Base-by-base conservation (phyloP, 2,329 filamentous ascomycete genomes). In the Fusarium phyllophilum region DNA sequence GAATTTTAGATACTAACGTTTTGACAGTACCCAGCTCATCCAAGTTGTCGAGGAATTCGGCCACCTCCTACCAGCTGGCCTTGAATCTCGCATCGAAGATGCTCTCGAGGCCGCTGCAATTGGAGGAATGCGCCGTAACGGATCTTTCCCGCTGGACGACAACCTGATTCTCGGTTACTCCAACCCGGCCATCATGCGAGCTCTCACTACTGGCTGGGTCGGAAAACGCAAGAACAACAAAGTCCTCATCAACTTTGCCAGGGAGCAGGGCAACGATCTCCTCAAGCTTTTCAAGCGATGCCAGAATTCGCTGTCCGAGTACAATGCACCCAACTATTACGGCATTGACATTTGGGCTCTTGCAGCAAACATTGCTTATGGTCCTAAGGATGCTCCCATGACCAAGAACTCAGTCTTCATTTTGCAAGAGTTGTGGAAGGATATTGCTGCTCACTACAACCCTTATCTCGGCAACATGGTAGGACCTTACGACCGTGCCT, bases 111-210 rank as follows among this genome's bases (percentile, higher is more conserved):
- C 62, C 1, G 65, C 65, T 17, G 65, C 62, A 10, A 67, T 68
- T 2, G 65, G 65, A 26, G 65, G 65, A 20, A 68, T 68, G 65
- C 65, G 65, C 2, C 65, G 65, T 24, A 68, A 68, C 7, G 65
- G 65, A 6, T 67, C 65, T 3, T 68, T 39, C 38, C 65, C 65
- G 0, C 5, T 46, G 17, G 65, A 24, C 2, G 65, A 68, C 12
- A 68, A 68, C 14, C 17, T 68, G 10, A 81, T 80, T 13, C 69
- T 83, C 1, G 83, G 76, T 0, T 85, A 85, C 72, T 82, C 81
- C 0, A 86, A 86, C 69, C 84, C 84, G 3, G 76, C 48, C 3
- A 76, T 85, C 38, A 85, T 85, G 83, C 80, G 84, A 8, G 80
- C 81, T 6, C 78, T 83, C 48, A 79, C 79, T 6, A 81, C 83